Conservation (phyloP, 179 eudicot genomes). For the Beta macrorhiza region DNA sequence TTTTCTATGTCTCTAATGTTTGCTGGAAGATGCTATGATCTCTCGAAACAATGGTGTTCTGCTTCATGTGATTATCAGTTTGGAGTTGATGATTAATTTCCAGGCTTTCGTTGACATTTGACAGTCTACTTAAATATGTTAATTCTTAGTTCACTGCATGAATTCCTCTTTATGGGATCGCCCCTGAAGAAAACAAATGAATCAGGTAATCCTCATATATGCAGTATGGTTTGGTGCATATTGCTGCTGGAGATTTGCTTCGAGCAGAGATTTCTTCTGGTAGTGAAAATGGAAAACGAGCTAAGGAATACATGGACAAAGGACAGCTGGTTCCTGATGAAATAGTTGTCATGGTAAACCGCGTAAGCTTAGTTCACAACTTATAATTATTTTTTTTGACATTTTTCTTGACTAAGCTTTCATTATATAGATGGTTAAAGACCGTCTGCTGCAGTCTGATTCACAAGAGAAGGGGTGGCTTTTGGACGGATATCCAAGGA, state of each 20-base stretch:
- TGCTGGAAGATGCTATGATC: too few relatives aligned
- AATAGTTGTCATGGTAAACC: constrained; percentile 84
- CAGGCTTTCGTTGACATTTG: background rate
- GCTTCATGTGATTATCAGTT: too few relatives aligned
- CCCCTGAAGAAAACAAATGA: constrained; percentile 49
- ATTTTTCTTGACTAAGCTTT: constrained; percentile 21
- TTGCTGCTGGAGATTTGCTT: constrained; percentile 92
- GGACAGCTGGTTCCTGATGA: constrained; percentile 95
- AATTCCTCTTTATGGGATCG: constrained; percentile 35
- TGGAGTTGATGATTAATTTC: too few relatives aligned
- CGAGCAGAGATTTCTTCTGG: constrained; percentile 82
- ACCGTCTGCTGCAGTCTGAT: constrained; percentile 72
- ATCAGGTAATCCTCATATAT: constrained; percentile 47
- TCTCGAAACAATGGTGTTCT: too few relatives aligned
- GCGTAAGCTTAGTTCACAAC: background rate
- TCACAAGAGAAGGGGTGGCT: constrained; percentile 96
- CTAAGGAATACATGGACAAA: constrained; percentile 92
- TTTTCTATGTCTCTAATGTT: background rate
- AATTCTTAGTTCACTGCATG: constrained; percentile 21
- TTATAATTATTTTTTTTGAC: constrained; percentile 8
- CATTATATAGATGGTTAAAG: constrained; percentile 85
- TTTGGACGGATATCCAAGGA: constrained; percentile 97
- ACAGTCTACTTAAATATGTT: background rate
- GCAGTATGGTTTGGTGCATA: constrained; percentile 96
- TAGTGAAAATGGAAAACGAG: constrained; percentile 80